Percentiles rank a stretch among this genome's conserved stretches.
phyloP scores from a whole-genome alignment of 1,284 basidiomycete species.

The Sanghuangporus baumii region DNA sequence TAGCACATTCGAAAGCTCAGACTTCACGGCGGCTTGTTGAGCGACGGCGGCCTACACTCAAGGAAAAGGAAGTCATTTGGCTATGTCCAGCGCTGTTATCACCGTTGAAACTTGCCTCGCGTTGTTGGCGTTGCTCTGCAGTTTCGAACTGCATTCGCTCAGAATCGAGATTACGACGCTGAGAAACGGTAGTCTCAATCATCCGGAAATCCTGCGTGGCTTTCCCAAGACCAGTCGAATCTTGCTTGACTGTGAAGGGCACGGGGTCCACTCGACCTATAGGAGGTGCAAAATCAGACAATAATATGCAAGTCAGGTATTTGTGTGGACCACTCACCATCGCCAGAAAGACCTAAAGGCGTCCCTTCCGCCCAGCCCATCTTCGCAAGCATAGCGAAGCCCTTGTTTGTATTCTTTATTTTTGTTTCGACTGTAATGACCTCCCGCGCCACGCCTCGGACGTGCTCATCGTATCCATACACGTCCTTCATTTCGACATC shows the following conservation, averaged over 20 bases:
- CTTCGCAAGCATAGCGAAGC: constrained; percentile 72
- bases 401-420: constrained; percentile 70
- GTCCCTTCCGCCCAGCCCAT: constrained; percentile 78
- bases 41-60: constrained; percentile 55
- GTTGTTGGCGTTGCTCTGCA: constrained; percentile 60
- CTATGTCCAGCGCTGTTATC: neutral
- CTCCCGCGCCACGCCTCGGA: constrained; percentile 45
- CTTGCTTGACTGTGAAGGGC: constrained; percentile 72
- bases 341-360: constrained; percentile 66
- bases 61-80: neutral
- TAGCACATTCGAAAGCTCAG: constrained; percentile 60
- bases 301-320: constrained; percentile 4
- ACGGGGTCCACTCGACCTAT: constrained; percentile 75
- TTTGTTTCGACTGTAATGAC: constrained; percentile 73
- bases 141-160: constrained; percentile 75
- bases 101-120: constrained; percentile 46
- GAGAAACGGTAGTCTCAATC: constrained; percentile 77
- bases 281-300: neutral
- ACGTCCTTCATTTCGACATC: constrained; percentile 42
- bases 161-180: constrained; percentile 70
- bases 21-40: constrained; percentile 56
- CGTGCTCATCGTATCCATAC: constrained; percentile 61
- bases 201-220: constrained; percentile 68
- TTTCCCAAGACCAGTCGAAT: constrained; percentile 74
- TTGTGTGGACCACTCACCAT: constrained; percentile 43